Evolutionary conservation across 768 basidiomycete genomes (phyloP), one percentile per base, ranked within the genome.

Genomic region (Leccinum subgranulosum): DNA sequence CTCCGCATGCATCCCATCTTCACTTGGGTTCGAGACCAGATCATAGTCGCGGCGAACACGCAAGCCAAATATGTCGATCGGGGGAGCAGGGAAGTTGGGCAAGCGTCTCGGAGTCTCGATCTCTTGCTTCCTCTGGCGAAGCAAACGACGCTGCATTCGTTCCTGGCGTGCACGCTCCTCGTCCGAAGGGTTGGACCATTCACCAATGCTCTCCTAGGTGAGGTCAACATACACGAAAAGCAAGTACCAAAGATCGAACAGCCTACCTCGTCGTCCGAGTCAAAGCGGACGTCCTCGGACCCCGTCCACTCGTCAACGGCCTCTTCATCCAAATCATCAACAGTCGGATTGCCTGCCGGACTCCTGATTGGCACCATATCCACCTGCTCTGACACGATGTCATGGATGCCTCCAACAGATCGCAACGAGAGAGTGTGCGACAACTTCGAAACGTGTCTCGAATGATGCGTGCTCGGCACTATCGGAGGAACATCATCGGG

Each of bases 131-230:
- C 73, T 74, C 31, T 61, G 66, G 19, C 83, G 82, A 34, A 82
- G 82, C 56, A 83, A 70, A 39, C 88, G 84, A 47, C 86, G 83
- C 45, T 87, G 83, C 47, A 82, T 72, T 29, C 89, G 84, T 29
- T 79, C 73, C 60, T 85, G 85, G 21, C 90, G 83, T 4, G 87
- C 90, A 28, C 87, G 82, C 67, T 94, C 92, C 71, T 94, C 92
- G 66, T 94, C 92, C 25, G 92, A 94, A 17, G 92, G 92, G 66
- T 94, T 94, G 23, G 92, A 94, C 82, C 83, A 94, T 74, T 94
- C 91, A 27, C 90, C 90, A 50, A 91, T 86, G 63, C 89, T 92
- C 86, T 90, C 76, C 62, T 73, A 60, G 56, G 28, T 55, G 53
- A 60, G 45, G 56, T 61, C 29, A 56, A 45, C 19, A 59, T 49